phyloP scores from a whole-genome alignment of 345 rosid genomes.

The Raphanus raphanistrum region DNA sequence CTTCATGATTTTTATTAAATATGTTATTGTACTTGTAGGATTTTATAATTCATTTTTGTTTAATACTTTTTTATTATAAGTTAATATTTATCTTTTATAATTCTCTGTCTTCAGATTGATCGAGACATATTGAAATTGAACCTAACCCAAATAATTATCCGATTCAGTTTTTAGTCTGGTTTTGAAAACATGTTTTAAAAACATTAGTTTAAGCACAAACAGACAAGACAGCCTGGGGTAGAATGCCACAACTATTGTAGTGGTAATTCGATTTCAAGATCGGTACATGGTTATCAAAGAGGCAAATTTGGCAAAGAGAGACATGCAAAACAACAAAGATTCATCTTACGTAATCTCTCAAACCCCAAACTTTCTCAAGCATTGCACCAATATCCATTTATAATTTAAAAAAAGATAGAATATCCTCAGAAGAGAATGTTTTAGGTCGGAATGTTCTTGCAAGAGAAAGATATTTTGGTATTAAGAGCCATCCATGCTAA shows the following conservation, averaged over 20 bases:
- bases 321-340: slow-evolving; percentile 19
- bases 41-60: too few species aligned
- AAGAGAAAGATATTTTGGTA: slow-evolving; percentile 9
- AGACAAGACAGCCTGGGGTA: slow-evolving; percentile 65
- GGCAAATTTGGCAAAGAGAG: neutral
- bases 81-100: too few species aligned
- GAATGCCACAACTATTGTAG: slow-evolving; percentile 44
- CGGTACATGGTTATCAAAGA: neutral
- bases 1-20: too few species aligned
- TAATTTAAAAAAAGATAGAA: neutral
- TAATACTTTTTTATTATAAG: too few species aligned
- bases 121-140: too few species aligned
- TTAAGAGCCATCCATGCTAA: slow-evolving; percentile 75
- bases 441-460: slow-evolving; percentile 11
- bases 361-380: slow-evolving; percentile 32
- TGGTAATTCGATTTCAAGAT: neutral
- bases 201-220: too few species aligned
- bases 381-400: slow-evolving; percentile 34
- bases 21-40: too few species aligned
- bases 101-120: too few species aligned
- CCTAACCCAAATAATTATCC: too few species aligned
- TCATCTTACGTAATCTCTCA: slow-evolving; percentile 30
- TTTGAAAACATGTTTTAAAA: too few species aligned
- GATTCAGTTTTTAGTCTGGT: too few species aligned
- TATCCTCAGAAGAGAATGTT: slow-evolving; percentile 18